Base-by-base conservation (phyloP, 208 protist species). In the Porcisia hertigi region DNA sequence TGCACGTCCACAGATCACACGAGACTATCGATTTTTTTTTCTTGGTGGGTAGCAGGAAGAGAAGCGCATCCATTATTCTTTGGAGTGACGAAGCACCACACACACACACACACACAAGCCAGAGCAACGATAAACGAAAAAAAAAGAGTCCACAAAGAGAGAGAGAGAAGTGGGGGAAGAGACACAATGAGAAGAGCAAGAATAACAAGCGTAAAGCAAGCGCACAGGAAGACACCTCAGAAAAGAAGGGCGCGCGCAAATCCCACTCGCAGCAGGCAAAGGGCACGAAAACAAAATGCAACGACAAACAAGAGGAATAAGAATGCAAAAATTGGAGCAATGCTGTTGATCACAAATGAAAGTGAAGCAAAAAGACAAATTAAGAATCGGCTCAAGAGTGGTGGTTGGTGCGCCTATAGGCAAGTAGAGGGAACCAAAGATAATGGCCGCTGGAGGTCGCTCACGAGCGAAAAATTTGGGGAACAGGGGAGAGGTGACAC, bases 191-290 rank as follows among this genome's bases (percentile, higher is more conserved):
- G 20, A 54, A 23, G 8, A 1, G 66, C 41, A 69, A 14, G 8
- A 49, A 20, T 34, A 64, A 81, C 16, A 34, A 75, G 47, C 65
- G 36, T 63, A 59, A 71, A 78, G 30, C 30, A 30, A 69, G 41
- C 23, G 14, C 55, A 18, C 59, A 76, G 14, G 52, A 76, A 69
- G 30, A 30, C 30, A 30, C 30, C 30, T 30, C 30, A 30, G 30
- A 20, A 25, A 47, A 54, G 43, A 7, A 11, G 6, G 36, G 2
- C n/a, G 49, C 45, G 5, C 52, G 25, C 14, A 11, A 57, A 43
- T 52, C 47, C 47, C 47, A 52, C 11, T 12, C 47, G 47, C 47
- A 52, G 47, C 47, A 52, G 47, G 47, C 5, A 52, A 12, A 5
- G 8, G 11, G 47, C 5, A 52, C 5, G 6, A 2, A 34, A 54